Evolutionary conservation across 2,329 filamentous ascomycete species (phyloP).

Genomic region (Exutisphaerella laricina): DNA sequence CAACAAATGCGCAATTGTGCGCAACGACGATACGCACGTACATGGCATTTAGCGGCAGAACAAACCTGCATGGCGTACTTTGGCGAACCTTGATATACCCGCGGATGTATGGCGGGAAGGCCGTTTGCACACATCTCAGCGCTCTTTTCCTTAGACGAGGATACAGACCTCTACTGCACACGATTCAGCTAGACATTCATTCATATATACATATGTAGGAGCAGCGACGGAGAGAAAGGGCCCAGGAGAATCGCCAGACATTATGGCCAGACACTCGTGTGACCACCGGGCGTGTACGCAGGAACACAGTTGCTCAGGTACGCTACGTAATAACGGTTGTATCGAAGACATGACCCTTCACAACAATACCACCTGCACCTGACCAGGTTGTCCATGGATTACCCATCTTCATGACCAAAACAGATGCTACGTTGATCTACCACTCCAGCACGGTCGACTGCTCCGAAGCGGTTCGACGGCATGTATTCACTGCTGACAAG

Average conservation of each 20-base stretch:
- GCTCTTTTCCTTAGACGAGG: conserved; percentile 3
- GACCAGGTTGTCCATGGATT: too few relatives aligned
- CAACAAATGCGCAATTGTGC: conserved; percentile 5
- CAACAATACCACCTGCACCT: too few relatives aligned
- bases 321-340: conserved; percentile 21
- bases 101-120: conserved; percentile 1
- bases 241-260: conserved; percentile 4
- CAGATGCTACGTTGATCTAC: not conserved
- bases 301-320: conserved; percentile 6
- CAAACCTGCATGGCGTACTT: conserved; percentile 4
- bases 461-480: not conserved
- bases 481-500: not conserved
- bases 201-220: conserved; percentile 9
- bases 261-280: conserved; percentile 9
- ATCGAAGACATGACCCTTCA: conserved; percentile 17
- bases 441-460: too few relatives aligned
- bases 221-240: conserved; percentile 1
- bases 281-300: not conserved
- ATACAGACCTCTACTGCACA: conserved; percentile 11
- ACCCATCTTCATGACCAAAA: not conserved
- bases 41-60: conserved; percentile 14
- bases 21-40: conserved; percentile 17
- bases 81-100: conserved; percentile 4
- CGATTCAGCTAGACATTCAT: conserved; percentile 12
- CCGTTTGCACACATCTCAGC: conserved; percentile 6